Evolutionary conservation across 805 yeast genomes (phyloP).

Genomic region (Barnettozyma botsteinii): DNA sequence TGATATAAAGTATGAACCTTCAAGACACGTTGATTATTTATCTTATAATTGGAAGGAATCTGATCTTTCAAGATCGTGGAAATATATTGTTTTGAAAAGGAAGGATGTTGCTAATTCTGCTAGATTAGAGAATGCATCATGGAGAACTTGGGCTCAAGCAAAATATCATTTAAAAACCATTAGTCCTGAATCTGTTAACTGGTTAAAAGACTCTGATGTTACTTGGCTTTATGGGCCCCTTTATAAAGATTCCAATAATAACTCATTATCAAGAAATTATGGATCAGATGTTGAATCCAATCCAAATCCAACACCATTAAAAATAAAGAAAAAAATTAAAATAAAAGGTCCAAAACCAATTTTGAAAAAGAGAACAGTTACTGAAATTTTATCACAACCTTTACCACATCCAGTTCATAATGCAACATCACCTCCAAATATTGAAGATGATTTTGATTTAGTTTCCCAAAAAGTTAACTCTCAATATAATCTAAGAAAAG

Average conservation of each 20-base stretch:
- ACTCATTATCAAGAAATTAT: conserved; percentile 26
- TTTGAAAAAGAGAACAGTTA: conserved; percentile 77
- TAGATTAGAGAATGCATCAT: conserved; percentile 80
- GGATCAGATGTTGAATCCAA: conserved; percentile 36
- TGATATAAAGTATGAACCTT: conserved; percentile 73
- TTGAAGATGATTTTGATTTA: conserved; percentile 24
- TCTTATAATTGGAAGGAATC: conserved; percentile 94
- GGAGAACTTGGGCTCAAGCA: conserved; percentile 98
- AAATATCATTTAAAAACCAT: conserved; percentile 73
- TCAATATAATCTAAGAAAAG: conserved; percentile 13
- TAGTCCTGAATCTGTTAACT: conserved; percentile 85
- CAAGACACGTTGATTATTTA: conserved; percentile 88
- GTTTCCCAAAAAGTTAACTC: conserved; percentile 24
- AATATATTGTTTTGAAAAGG: conserved; percentile 78
- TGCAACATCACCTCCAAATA: conserved; percentile 20
- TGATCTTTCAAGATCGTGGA: conserved; percentile 93
- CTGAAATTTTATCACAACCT: conserved; percentile 70
- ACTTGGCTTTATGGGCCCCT: conserved; percentile 96
- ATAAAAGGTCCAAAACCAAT: conserved; percentile 64
- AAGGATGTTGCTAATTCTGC: conserved; percentile 82
- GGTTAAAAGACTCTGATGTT: conserved; percentile 96
- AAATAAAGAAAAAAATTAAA: conserved; percentile 15
- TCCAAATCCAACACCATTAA: conserved; percentile 22
- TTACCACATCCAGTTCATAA: conserved; percentile 18
- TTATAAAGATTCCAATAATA: conserved; percentile 19